Percentiles rank a stretch among this genome's conserved stretches.
Conservation (phyloP, 1,284 basidiomycete species). For the Puccinia coronata region DNA sequence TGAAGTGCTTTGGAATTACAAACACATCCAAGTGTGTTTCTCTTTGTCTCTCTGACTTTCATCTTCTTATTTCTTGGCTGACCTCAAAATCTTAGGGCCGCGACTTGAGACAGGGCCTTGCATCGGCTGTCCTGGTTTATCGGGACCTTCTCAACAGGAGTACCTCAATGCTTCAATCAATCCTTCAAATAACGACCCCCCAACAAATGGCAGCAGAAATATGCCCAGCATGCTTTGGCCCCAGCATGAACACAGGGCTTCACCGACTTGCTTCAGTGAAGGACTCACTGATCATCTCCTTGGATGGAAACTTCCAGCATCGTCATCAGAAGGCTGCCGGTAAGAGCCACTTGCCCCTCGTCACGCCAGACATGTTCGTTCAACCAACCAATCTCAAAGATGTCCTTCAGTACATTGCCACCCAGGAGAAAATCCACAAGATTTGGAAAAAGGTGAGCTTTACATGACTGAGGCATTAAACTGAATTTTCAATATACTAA, state of each 20-base stretch:
- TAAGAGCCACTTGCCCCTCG: not conserved
- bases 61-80: too few species aligned
- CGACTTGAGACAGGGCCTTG: not conserved
- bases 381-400: not conserved
- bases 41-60: not conserved
- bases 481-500: too few species aligned
- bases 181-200: not conserved
- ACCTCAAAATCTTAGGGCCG: not conserved
- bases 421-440: not conserved
- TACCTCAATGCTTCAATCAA: not conserved
- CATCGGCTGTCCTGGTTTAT: not conserved
- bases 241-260: not conserved
- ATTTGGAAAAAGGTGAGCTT: not conserved
- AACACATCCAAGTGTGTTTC: not conserved
- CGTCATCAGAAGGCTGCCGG: not conserved
- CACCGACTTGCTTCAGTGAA: not conserved
- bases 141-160: not conserved
- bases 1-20: not conserved
- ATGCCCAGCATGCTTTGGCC: slow-evolving; percentile 1
- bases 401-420: not conserved
- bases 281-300: not conserved
- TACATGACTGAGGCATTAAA: not conserved
- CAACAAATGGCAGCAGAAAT: not conserved
- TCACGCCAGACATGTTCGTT: not conserved
- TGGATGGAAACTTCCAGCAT: slow-evolving; percentile 21